Percentiles rank a stretch among this genome's conserved stretches.
Evolutionary conservation across 2,329 filamentous ascomycete genomes (phyloP).

Genomic region (Epichloe amarillans): DNA sequence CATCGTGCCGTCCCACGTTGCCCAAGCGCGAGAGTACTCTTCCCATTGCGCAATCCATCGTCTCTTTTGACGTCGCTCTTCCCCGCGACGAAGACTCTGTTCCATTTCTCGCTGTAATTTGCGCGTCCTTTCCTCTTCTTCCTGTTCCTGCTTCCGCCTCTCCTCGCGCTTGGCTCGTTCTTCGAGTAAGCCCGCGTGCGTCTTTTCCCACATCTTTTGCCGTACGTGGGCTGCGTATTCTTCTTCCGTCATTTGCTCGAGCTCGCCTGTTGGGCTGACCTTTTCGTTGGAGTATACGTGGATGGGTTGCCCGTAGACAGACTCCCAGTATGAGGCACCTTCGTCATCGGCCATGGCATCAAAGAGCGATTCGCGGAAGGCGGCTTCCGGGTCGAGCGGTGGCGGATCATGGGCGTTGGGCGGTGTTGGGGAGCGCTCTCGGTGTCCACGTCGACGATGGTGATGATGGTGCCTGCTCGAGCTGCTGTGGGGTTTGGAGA

Average conservation of each 20-base stretch:
- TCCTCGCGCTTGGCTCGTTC: constrained; percentile 53
- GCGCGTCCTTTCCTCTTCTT: constrained; percentile 34
- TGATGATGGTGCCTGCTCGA: constrained; percentile 16
- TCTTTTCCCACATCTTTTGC: constrained; percentile 89
- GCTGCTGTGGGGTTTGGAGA: constrained; percentile 7
- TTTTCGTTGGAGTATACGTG: constrained; percentile 55
- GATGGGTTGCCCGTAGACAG: constrained; percentile 90
- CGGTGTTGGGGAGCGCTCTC: constrained; percentile 31
- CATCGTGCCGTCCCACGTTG: constrained; percentile 30
- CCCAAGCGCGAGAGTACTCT: constrained; percentile 53
- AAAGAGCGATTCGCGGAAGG: constrained; percentile 89
- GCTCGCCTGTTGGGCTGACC: constrained; percentile 33
- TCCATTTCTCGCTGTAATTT: constrained; percentile 54
- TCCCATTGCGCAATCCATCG: constrained; percentile 49
- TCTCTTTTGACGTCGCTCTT: constrained; percentile 44
- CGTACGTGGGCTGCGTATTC: constrained; percentile 82
- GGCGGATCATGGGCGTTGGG: constrained; percentile 32
- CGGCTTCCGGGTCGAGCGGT: constrained; percentile 51
- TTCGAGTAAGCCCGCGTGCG: constrained; percentile 68
- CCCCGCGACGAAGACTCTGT: constrained; percentile 51
- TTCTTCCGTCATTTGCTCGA: constrained; percentile 84
- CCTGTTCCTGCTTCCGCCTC: constrained; percentile 35
- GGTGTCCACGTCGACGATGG: constrained; percentile 18
- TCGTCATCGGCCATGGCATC: constrained; percentile 96
- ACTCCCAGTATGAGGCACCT: constrained; percentile 88